Evolutionary conservation across 306 rosid genomes (phyloP), one percentile per base, ranked within the genome.

Genomic region (Inga laurina): DNA sequence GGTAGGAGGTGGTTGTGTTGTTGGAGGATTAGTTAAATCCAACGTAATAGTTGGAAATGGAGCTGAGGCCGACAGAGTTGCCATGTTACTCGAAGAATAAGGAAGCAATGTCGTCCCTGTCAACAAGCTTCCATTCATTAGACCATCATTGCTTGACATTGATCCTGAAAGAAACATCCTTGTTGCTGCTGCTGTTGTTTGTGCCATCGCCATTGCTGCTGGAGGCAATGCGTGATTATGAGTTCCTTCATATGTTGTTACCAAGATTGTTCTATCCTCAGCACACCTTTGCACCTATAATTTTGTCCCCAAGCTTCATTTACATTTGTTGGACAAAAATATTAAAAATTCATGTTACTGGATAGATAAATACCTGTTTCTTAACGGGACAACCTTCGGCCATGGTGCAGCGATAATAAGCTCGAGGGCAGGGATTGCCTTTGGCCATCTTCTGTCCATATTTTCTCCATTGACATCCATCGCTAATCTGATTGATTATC

Each of bases 391-490:
- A 93, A 79, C 91, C 93, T 35, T 70, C 37, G 39, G 97, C 92
- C 93, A 92, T 92, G 65, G 94, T 90, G 87, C 99, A 96, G 2
- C 97, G 79, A 54, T 92, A 96, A 86, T 96, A 96, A 84, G 98
- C 97, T 74, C 98, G 90, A 72, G 99, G 97, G 83, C 94, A 91
- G 6, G 97, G 97, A 78, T 91, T 96, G 74, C 98, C 98, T 80
- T 96, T 96, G 0, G 97, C 93, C 91, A 89, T 90, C 74, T 96
- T 96, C 83, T 96, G 99, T 9, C 99, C 99, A 72, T 96, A 96
- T 84, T 96, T 96, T 45, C 99, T 80, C 99, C 98, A 96, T 83
- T 96, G 99, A 39, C 99, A 93, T 11, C 99, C 98, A 86, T 96
- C 98, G 43, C 84, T 87, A 32, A 96, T 90, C 99, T 95, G 71